phyloP scores from a whole-genome alignment of 83 land plant species.

The Thuja plicata region DNA sequence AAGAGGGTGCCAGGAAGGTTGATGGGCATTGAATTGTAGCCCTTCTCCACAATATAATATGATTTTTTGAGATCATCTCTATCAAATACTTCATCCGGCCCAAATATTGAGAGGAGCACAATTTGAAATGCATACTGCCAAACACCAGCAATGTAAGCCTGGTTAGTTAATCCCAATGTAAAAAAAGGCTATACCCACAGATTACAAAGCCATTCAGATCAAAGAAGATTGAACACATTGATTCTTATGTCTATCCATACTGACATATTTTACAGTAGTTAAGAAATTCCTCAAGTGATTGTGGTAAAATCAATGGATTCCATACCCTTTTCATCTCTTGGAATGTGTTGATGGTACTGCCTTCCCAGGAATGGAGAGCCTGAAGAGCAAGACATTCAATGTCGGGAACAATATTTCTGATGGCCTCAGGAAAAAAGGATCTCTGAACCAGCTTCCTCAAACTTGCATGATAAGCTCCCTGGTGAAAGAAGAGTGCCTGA shows the following conservation, averaged over 20 bases:
- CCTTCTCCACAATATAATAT: slow-evolving; percentile 50
- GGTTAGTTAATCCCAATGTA: not conserved
- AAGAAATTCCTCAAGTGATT: not conserved
- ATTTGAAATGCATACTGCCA: slow-evolving; percentile 63
- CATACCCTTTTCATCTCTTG: slow-evolving; percentile 70
- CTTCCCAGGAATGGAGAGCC: slow-evolving; percentile 52
- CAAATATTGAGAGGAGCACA: slow-evolving; percentile 48
- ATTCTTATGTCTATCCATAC: too few relatives aligned
- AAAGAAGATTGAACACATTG: too few relatives aligned
- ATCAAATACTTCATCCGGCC: slow-evolving; percentile 29
- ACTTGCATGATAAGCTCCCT: slow-evolving; percentile 56
- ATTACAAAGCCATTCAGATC: too few relatives aligned
- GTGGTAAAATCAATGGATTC: not conserved
- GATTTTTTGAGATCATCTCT: slow-evolving; percentile 35
- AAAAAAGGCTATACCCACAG: not conserved
- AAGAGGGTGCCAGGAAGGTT: slow-evolving; percentile 54
- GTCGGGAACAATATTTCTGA: slow-evolving; percentile 39
- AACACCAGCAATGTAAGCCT: not conserved
- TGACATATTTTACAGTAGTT: too few relatives aligned
- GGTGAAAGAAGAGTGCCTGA: slow-evolving; percentile 66
- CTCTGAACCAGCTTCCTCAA: slow-evolving; percentile 58
- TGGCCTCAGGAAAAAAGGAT: slow-evolving; percentile 49
- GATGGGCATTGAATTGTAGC: slow-evolving; percentile 72
- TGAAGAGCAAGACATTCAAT: slow-evolving; percentile 44
- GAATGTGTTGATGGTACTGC: slow-evolving; percentile 48